These are phyloP conservation scores for Carpinus viminea DNA, from an alignment of 306 rosid genomes.

Conservation along the genomic window DNA sequence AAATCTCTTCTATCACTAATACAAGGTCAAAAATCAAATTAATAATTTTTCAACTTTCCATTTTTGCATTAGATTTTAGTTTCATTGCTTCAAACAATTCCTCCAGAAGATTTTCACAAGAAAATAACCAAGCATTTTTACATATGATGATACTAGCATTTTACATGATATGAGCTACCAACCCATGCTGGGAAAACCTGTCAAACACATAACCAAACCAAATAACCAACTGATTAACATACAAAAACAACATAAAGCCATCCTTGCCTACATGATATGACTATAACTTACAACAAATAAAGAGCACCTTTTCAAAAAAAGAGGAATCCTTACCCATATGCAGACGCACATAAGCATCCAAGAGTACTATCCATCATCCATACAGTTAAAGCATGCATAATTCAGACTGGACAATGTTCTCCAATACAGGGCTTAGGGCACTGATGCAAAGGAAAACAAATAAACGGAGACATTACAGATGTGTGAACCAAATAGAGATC, in stretches of 20 bases:
- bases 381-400: background rate
- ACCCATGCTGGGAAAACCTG: background rate
- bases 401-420: background rate
- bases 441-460: background rate
- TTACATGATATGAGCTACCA: background rate
- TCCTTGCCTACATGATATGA: background rate
- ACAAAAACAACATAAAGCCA: background rate
- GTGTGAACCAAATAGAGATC: background rate
- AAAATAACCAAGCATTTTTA: no score
- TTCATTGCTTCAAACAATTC: background rate
- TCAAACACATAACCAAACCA: background rate
- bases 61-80: no score
- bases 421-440: background rate
- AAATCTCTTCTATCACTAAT: no score
- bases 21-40: no score
- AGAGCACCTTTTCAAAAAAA: background rate
- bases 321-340: background rate
- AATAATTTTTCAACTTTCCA: no score
- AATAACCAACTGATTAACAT: background rate
- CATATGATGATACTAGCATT: no score
- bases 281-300: background rate
- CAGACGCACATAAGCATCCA: background rate
- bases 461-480: background rate
- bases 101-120: background rate
- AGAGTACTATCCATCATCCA: background rate